Conservation (phyloP, 768 basidiomycete species). For the Pulveroboletus sp. region DNA sequence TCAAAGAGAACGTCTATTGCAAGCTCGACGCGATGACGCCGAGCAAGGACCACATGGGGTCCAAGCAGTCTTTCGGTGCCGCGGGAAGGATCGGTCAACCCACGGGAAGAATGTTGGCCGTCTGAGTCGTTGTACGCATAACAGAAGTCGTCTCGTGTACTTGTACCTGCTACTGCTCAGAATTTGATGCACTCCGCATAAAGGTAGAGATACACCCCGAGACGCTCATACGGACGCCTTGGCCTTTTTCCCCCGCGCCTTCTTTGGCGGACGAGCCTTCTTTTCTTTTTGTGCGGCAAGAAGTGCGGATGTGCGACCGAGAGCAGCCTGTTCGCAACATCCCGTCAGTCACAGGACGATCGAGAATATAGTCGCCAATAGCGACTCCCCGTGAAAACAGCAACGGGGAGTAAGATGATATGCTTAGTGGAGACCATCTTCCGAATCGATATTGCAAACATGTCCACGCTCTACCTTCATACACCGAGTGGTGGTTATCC, state of each 20-base stretch:
- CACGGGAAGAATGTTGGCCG: conserved; percentile 39
- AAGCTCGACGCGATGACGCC: conserved; percentile 49
- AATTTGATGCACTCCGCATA: conserved; percentile 16
- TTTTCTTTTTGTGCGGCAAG: conserved; percentile 66
- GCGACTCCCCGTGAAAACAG: conserved; percentile 31
- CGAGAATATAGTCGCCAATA: conserved; percentile 23
- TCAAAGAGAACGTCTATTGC: conserved; percentile 41
- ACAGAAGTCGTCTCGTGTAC: too few relatives aligned
- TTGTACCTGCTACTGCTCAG: too few relatives aligned
- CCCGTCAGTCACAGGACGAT: conserved; percentile 34
- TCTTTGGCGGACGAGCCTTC: conserved; percentile 63
- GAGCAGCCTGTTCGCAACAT: conserved; percentile 50
- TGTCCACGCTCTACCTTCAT: conserved; percentile 94
- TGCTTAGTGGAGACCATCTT: conserved; percentile 25
- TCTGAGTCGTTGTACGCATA: conserved; percentile 27
- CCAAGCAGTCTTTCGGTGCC: conserved; percentile 38
- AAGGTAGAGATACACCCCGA: conserved; percentile 25
- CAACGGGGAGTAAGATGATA: conserved; percentile 28
- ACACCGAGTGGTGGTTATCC: conserved; percentile 52
- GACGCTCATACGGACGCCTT: conserved; percentile 14
- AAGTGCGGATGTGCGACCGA: conserved; percentile 75
- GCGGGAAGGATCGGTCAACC: conserved; percentile 58
- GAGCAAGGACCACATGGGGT: conserved; percentile 38
- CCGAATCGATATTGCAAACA: conserved; percentile 69
- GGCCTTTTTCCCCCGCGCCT: conserved; percentile 67